These are phyloP conservation scores for Aspergillus oerlinghausenensis DNA, from an alignment of 2,329 filamentous ascomycete species.

Conservation along the genomic window DNA sequence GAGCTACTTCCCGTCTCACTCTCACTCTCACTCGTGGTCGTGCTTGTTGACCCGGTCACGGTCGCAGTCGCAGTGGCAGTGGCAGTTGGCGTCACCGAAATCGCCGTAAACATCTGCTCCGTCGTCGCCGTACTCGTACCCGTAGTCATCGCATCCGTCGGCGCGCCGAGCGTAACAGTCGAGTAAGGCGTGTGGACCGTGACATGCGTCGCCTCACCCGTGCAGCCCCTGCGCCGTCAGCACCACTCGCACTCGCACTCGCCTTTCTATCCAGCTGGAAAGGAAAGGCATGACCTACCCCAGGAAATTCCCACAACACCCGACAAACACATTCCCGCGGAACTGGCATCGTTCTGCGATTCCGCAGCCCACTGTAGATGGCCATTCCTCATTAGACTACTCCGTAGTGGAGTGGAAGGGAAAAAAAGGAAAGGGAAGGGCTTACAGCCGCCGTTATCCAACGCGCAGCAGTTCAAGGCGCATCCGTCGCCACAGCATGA, in stretches of 20 bases:
- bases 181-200: conserved; percentile 8
- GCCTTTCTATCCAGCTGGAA: neutral
- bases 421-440: too few species aligned
- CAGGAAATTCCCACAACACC: conserved; percentile 4
- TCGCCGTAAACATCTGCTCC: neutral
- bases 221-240: conserved; percentile 1
- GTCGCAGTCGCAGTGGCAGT: neutral
- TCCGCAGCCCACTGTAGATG: conserved; percentile 4
- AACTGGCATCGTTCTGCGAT: conserved; percentile 6
- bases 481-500: conserved; percentile 9
- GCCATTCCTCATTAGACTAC: too few species aligned
- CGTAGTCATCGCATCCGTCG: neutral
- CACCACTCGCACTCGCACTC: neutral
- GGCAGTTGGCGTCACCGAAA: neutral
- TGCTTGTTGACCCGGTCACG: neutral
- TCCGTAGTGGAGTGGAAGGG: neutral
- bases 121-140: neutral
- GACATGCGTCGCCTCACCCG: conserved; percentile 2
- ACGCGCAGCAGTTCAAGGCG: conserved; percentile 8
- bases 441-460: conserved; percentile 8
- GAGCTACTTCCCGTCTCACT: neutral
- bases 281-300: neutral
- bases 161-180: neutral
- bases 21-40: neutral
- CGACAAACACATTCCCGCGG: conserved; percentile 9